A percentile compares a stretch with the other conserved stretches of the same genome.
These are phyloP conservation scores for Candida quercuum DNA, from an alignment of 805 yeast genomes.

Conservation along the genomic window DNA sequence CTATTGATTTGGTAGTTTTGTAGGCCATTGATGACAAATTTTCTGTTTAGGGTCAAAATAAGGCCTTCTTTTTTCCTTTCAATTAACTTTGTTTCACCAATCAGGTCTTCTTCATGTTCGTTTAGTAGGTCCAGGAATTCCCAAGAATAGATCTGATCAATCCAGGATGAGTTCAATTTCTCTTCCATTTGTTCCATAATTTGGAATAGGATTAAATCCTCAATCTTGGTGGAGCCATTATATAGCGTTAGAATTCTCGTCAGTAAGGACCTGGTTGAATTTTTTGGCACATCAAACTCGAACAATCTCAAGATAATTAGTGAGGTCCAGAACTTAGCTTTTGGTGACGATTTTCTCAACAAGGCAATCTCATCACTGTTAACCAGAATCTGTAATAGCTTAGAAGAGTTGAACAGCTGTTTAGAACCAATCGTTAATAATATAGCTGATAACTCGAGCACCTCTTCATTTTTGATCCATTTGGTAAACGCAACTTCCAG, in stretches of 20 bases:
- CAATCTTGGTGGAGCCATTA: conserved; percentile 54
- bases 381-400: conserved; percentile 57
- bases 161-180: conserved; percentile 52
- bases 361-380: conserved; percentile 43
- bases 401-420: conserved; percentile 37
- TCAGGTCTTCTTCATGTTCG: conserved; percentile 38
- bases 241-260: conserved; percentile 48
- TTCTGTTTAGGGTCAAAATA: conserved; percentile 46
- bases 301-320: conserved; percentile 46
- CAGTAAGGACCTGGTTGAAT: conserved; percentile 43
- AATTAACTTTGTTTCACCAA: conserved; percentile 43
- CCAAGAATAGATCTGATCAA: conserved; percentile 59
- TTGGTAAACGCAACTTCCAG: conserved; percentile 51
- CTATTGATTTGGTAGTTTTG: conserved; percentile 27
- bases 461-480: conserved; percentile 39
- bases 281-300: conserved; percentile 36
- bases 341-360: conserved; percentile 16
- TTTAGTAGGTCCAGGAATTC: conserved; percentile 42
- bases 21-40: conserved; percentile 44
- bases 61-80: conserved; percentile 41
- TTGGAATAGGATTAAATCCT: conserved; percentile 57
- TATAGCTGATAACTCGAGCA: conserved; percentile 42
- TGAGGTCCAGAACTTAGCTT: conserved; percentile 37
- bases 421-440: conserved; percentile 33
- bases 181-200: conserved; percentile 57